Evolutionary conservation across 495 filamentous ascomycete genomes (phyloP).

Genomic region (Penicillium coffeae): DNA sequence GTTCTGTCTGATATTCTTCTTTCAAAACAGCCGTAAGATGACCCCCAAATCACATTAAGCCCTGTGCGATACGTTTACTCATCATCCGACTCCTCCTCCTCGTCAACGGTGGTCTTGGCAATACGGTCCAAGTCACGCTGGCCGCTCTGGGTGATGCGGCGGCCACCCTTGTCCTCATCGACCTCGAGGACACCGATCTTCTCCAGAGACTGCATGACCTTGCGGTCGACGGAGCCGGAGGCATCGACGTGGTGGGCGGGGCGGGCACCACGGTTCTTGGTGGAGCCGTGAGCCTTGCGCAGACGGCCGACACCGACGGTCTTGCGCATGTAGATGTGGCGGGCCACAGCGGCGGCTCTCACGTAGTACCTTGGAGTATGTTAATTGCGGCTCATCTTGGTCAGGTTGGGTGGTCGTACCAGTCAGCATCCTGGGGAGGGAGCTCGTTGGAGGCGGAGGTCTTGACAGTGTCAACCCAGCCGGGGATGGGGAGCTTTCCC

Average conservation of each 20-base stretch:
- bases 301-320: conserved; percentile 95
- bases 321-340: conserved; percentile 98
- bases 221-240: conserved; percentile 90
- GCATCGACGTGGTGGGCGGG: conserved; percentile 95
- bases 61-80: conserved; percentile 46
- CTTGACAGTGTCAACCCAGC: conserved; percentile 99
- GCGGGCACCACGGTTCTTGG: conserved; percentile 92
- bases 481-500: conserved; percentile 96
- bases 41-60: conserved; percentile 35
- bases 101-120: conserved; percentile 51
- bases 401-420: conserved; percentile 45
- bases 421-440: conserved; percentile 93
- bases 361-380: conserved; percentile 74
- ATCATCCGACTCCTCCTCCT: conserved; percentile 49
- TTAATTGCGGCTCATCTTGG: conserved; percentile 8
- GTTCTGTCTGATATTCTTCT: conserved; percentile 5
- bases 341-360: conserved; percentile 90
- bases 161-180: conserved; percentile 95
- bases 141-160: conserved; percentile 92
- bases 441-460: conserved; percentile 93
- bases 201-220: conserved; percentile 93
- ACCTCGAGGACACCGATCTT: conserved; percentile 97
- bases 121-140: conserved; percentile 98
- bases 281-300: conserved; percentile 86
- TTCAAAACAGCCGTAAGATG: conserved; percentile 22